Percentiles rank a stretch among this genome's conserved stretches.
Conservation (phyloP, 108 stramenopile species). For the Cyclotella atomus region DNA sequence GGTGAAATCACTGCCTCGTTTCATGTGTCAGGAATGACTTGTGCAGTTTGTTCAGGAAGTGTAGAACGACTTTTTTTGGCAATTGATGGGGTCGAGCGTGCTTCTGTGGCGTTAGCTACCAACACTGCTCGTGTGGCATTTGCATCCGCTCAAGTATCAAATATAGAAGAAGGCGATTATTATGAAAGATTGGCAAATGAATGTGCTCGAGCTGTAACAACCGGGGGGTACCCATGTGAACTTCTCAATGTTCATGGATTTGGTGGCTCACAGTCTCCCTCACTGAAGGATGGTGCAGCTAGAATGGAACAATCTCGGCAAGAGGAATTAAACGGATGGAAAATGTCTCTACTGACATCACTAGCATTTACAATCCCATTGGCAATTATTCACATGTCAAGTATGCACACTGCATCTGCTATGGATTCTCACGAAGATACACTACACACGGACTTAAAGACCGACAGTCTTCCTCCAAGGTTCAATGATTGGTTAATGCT, state of each 20-base stretch:
- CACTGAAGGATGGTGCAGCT: constrained; percentile 54
- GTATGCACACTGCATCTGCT: constrained; percentile 24
- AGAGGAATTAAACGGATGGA: constrained; percentile 59
- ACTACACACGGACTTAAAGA: background rate
- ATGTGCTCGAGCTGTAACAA: constrained; percentile 48
- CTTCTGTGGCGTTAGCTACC: constrained; percentile 57
- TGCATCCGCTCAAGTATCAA: background rate
- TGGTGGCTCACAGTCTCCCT: constrained; percentile 1
- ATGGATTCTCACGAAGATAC: constrained; percentile 6
- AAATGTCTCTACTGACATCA: constrained; percentile 38
- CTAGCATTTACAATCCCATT: constrained; percentile 61
- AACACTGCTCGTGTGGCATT: constrained; percentile 47
- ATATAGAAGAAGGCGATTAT: background rate
- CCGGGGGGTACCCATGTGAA: constrained; percentile 63
- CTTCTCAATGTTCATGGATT: constrained; percentile 27
- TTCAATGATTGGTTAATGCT: constrained; percentile 49
- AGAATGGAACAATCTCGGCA: constrained; percentile 55
- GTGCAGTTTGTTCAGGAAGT: constrained; percentile 73
- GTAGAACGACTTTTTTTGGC: constrained; percentile 55
- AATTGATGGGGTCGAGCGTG: constrained; percentile 36
- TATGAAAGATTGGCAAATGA: constrained; percentile 37
- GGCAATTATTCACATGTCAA: constrained; percentile 47
- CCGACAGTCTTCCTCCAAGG: constrained; percentile 6
- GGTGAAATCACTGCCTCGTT: constrained; percentile 32
- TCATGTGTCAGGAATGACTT: constrained; percentile 69